These are phyloP conservation scores for Torulaspora gathmanii DNA, from an alignment of 805 yeast genomes.

Conservation along the genomic window DNA sequence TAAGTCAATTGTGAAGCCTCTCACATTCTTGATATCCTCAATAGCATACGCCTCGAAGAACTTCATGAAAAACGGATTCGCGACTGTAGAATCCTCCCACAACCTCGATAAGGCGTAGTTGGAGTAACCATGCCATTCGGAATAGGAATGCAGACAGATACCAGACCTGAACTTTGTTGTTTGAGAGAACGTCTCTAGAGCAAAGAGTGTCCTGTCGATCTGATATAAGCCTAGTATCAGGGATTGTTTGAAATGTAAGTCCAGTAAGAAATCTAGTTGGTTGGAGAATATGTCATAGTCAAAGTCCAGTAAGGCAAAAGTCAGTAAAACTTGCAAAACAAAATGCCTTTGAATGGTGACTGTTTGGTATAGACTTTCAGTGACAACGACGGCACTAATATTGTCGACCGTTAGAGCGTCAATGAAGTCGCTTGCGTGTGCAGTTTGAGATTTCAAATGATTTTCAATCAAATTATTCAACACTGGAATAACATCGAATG, in stretches of 20 bases:
- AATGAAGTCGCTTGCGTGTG: slow-evolving; percentile 15
- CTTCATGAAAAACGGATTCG: slow-evolving; percentile 21
- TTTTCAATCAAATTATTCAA: slow-evolving; percentile 39
- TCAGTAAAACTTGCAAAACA: slow-evolving; percentile 33
- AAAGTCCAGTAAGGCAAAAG: slow-evolving; percentile 39
- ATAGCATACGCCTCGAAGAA: slow-evolving; percentile 21
- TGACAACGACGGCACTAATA: slow-evolving; percentile 22
- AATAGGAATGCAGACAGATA: slow-evolving; percentile 23
- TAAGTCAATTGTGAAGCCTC: slow-evolving; percentile 3
- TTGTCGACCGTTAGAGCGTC: slow-evolving; percentile 25
- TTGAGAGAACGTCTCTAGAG: slow-evolving; percentile 18
- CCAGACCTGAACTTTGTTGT: slow-evolving; percentile 28
- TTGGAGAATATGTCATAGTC: slow-evolving; percentile 29
- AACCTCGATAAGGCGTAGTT: slow-evolving; percentile 15
- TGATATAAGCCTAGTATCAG: slow-evolving; percentile 25
- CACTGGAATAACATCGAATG: slow-evolving; percentile 37
- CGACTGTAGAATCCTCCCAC: slow-evolving; percentile 12
- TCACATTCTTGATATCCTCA: slow-evolving; percentile 6
- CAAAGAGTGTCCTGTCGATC: slow-evolving; percentile 22
- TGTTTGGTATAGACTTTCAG: slow-evolving; percentile 31
- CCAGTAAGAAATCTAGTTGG: slow-evolving; percentile 23
- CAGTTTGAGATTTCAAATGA: slow-evolving; percentile 16
- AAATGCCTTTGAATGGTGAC: slow-evolving; percentile 32
- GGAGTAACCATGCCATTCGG: slow-evolving; percentile 22
- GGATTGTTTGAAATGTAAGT: slow-evolving; percentile 27